Base-by-base conservation (phyloP, 805 yeast species). In the Torulaspora microellipsoides region DNA sequence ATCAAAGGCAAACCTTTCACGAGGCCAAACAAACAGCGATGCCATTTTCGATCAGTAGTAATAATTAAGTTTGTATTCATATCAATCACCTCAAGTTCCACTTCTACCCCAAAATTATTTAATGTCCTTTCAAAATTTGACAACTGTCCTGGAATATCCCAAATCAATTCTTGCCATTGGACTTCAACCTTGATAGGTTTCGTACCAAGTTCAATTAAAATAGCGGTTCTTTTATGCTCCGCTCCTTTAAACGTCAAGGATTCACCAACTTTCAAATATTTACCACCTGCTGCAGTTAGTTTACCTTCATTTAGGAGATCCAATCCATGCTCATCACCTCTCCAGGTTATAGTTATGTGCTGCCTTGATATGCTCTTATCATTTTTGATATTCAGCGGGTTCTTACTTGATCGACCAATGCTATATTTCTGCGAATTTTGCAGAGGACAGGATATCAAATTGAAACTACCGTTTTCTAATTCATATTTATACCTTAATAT, bases 281-380 rank as follows among this genome's bases (percentile, higher is more conserved):
- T 45, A 2, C 49, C 56, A 29, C 48, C 38, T 23, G 52, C 36
- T n/a, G 44, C 51, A 1, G 67, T 62, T 25, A 62, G 36, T 43
- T 61, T 60, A 3, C 67, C 66, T n/a, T 38, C 43, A 40, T 60
- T 61, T 1, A 38, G 33, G 56, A 37, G n/a, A 11, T 20, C 1
- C 46, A 30, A 15, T 14, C 15, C 39, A 12, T 29, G 5, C 17
- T 45, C 43, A 12, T 31, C 38, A 17, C 38, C 31, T 14, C 44
- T 45, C 60, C 62, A 58, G 27, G 36, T 31, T 2, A 60, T 23
- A 12, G 41, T 38, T 5, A 63, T 36, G 40, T 63, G 67, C 23
- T 59, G 49, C 23, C 67, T 51, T 1, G 67, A 63, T 36, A 63
- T 59, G 37, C 66, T 61, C 34, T 62, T 63, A 36, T 63, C 66